Evolutionary conservation across 495 filamentous ascomycete species (phyloP).

Genomic region (Podospora pseudopauciseta): DNA sequence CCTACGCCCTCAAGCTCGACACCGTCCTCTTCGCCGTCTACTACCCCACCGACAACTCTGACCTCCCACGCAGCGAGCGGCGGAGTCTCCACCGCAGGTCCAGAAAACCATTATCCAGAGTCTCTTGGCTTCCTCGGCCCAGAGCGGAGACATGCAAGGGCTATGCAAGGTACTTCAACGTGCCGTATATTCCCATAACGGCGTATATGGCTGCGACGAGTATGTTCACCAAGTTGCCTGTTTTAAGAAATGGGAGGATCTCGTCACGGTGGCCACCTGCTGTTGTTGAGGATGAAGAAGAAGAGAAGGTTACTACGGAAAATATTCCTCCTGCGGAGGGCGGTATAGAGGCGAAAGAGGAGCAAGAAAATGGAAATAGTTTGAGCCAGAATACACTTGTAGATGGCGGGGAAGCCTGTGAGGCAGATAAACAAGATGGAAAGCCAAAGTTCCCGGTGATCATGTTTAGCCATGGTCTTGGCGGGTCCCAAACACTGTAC

Average conservation of each 20-base stretch:
- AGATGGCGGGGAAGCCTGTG: not conserved
- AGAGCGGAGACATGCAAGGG: conserved; percentile 47
- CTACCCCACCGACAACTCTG: conserved; percentile 53
- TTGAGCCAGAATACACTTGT: conserved; percentile 6
- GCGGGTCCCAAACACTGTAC: conserved; percentile 59
- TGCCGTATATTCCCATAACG: conserved; percentile 40
- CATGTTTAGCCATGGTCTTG: conserved; percentile 67
- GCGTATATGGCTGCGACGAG: conserved; percentile 47
- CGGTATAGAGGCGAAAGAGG: not conserved
- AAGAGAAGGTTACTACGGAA: conserved; percentile 30
- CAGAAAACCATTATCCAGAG: conserved; percentile 34
- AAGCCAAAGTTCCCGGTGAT: conserved; percentile 56
- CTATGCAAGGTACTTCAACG: conserved; percentile 51
- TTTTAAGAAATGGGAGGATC: conserved; percentile 49
- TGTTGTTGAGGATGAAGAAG: conserved; percentile 6
- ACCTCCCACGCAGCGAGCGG: conserved; percentile 21
- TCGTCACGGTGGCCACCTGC: conserved; percentile 26
- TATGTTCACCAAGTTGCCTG: conserved; percentile 57
- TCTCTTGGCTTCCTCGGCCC: conserved; percentile 54
- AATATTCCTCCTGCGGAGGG: conserved; percentile 1
- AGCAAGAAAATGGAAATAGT: not conserved
- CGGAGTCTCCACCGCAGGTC: not conserved
- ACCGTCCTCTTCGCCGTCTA: conserved; percentile 64
- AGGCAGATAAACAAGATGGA: conserved; percentile 2
- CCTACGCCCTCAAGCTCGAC: conserved; percentile 43